Base-by-base conservation (phyloP, 2,329 filamentous ascomycete species). In the Fusarium paranaense region DNA sequence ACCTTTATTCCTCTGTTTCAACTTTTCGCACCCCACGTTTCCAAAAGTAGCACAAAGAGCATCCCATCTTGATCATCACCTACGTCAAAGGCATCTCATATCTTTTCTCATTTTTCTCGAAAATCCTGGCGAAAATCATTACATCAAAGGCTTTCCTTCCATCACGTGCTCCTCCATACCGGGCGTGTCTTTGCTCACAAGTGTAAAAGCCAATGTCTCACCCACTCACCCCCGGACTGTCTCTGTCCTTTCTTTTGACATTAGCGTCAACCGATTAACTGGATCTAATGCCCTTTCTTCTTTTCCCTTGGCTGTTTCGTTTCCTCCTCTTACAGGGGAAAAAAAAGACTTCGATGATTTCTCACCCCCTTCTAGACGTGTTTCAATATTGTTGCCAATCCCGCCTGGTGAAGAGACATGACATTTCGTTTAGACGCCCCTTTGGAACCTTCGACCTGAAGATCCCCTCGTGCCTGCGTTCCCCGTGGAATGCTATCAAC, bases 401-500 rank as follows among this genome's bases (percentile, higher is more conserved):
- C 30, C 52, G 56, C 37, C 58, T 38, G 62, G 67, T 74, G 47
- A 64, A 70, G 69, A 75, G 58, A 62, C 62, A 64, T 33, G 30
- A 37, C 54, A 65, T 70, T 33, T 74, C 18, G 42, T 35, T 72
- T 20, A 27, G 13, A 10, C 27, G 11, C 8, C 20, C 20, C 35
- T 30, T 61, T 47, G 37, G 50, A 72, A 62, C 61, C 64, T 69
- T 61, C 64, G 14, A 27, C 40, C 35, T 52, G 60, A 40, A 33
- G 45, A 63, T 56, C 60, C 45, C 50, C 52, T 22, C 38, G 59
- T 54, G 37, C 58, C 60, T 73, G 70, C 54, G 60, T 61, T 47
- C 22, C 30, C 20, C 30, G 30, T 63, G 42, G 68, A 64, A 67
- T 74, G 69, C 65, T 58, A 62, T 74, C 72, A 62, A 45, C 42